Evolutionary conservation across 768 basidiomycete genomes (phyloP).

Genomic region (Filobasidium wieringae): DNA sequence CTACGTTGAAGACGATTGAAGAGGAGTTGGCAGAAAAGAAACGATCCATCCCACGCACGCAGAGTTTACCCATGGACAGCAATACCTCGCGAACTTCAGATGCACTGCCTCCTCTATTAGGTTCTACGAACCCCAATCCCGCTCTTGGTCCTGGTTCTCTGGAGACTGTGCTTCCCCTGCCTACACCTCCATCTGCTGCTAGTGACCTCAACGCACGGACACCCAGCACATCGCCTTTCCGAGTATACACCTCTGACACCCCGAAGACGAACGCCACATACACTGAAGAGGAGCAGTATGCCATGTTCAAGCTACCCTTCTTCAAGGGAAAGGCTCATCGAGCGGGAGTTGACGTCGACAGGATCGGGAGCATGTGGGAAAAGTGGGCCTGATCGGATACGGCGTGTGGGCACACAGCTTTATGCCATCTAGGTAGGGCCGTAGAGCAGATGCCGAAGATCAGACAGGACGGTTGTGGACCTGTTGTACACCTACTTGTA

Average conservation of each 20-base stretch:
- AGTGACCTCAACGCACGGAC: not conserved
- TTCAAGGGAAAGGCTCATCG: slow-evolving; percentile 5
- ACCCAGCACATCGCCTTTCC: not conserved
- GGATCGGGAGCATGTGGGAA: slow-evolving; percentile 9
- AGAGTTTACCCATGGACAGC: not conserved
- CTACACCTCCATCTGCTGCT: not conserved
- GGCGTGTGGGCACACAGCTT: too few relatives aligned
- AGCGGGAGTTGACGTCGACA: slow-evolving; percentile 9
- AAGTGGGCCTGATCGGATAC: not conserved
- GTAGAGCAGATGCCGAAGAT: too few relatives aligned
- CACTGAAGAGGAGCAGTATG: slow-evolving; percentile 10
- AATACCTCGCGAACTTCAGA: not conserved
- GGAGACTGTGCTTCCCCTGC: not conserved
- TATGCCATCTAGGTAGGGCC: too few relatives aligned
- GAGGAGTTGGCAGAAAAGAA: slow-evolving; percentile 32
- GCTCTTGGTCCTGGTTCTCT: not conserved
- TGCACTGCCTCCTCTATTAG: not conserved
- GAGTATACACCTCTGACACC: not conserved
- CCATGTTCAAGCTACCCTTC: slow-evolving; percentile 13
- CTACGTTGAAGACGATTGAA: slow-evolving; percentile 35
- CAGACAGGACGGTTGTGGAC: too few relatives aligned
- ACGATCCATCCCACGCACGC: not conserved
- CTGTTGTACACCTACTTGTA: too few relatives aligned
- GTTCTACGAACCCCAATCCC: not conserved
- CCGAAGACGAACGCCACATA: not conserved